Conservation (phyloP, 345 rosid genomes). For the Lepidium africanum region DNA sequence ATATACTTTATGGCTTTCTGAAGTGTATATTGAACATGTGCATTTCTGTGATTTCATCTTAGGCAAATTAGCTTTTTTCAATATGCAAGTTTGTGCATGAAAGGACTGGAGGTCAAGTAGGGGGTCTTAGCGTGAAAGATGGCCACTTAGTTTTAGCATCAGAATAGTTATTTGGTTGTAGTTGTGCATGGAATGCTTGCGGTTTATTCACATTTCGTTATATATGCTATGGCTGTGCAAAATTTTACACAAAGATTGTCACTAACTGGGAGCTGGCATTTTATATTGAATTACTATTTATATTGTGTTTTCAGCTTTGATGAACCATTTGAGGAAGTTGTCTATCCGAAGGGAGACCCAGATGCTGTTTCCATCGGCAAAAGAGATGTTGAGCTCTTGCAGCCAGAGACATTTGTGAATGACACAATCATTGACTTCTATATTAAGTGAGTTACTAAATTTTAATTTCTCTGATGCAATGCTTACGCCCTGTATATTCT, state of each 20-base stretch:
- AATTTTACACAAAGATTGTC: background rate
- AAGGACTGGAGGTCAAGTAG: background rate
- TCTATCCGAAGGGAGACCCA: conserved; percentile 85
- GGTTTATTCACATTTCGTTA: background rate
- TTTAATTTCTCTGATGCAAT: conserved; percentile 9
- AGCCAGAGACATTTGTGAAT: conserved; percentile 89
- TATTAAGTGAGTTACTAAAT: conserved; percentile 62
- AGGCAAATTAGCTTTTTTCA: background rate
- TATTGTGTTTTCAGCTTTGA: conserved; percentile 61
- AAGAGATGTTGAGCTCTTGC: conserved; percentile 90
- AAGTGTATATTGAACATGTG: background rate
- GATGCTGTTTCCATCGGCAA: conserved; percentile 92
- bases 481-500: background rate
- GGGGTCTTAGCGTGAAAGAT: background rate
- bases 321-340: conserved; percentile 73
- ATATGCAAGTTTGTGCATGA: background rate
- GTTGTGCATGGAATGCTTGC: background rate
- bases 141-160: background rate
- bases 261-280: conserved; percentile 1
- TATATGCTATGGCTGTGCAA: conserved; percentile 5
- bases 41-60: conserved; percentile 1
- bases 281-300: conserved; percentile 5
- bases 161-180: background rate
- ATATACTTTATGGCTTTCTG: background rate
- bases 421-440: conserved; percentile 98